Base-by-base conservation (phyloP, 1,284 basidiomycete species). In the Sporisorium reilianum region DNA sequence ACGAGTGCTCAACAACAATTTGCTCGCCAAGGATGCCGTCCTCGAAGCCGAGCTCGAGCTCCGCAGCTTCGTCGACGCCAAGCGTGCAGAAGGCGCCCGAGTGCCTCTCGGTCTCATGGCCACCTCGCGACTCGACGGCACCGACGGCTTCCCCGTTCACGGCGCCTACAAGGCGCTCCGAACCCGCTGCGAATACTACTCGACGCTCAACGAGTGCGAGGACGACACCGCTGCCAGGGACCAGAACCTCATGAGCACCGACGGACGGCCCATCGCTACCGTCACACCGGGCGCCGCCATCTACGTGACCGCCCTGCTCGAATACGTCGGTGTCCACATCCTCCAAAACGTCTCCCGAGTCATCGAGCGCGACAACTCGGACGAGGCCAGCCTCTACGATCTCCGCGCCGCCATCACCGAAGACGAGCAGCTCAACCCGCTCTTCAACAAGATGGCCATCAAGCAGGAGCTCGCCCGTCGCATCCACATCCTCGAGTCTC, bases 301-400 rank as follows among this genome's bases (percentile, higher is more conserved):
- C 64, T 82, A 82, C 60, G 78, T 82, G 8, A 80, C 80, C 12
- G 79, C 80, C 8, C 55, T 82, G 28, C 70, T 82, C 57, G 80
- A 82, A 38, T 82, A 65, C 44, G 70, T 82, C 28, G 80, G 72
- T 23, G 62, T 78, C 36, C 69, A 80, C 61, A 62, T 82, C 40
- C 64, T 82, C 14, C 69, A 80, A 48, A 78, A 79, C 52, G 69
- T 82, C 3, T 59, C 74, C 2, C 59, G 70, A 5, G 78, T 82
- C 64, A 80, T 82, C 26, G 80, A 82, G 64, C 75, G 80, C 14
- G 80, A 82, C 63, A 82, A 82, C 49, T 77, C 77, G 14, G 79
- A 82, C 59, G 79, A 79, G 55, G 80, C 80, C 20, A 62, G 68
- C 34, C 71, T 80, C 20, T 65, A 62, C 34, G 80, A 82, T 50